Evolutionary conservation across 208 protist genomes (phyloP).

Genomic region (Leishmania tropica): DNA sequence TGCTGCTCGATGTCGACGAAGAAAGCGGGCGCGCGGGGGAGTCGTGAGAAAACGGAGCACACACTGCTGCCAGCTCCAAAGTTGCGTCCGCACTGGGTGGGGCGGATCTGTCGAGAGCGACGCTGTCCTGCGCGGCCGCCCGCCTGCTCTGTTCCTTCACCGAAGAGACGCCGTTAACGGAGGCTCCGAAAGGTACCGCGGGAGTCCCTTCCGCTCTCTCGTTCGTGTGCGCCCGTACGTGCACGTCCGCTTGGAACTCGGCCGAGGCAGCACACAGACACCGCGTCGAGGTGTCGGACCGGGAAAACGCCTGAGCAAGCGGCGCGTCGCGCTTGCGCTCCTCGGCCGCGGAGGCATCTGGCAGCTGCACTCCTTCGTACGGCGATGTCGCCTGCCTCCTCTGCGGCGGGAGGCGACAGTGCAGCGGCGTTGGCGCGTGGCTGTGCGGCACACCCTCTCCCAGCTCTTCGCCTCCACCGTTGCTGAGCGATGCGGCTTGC

Average conservation of each 20-base stretch:
- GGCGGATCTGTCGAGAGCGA: not conserved
- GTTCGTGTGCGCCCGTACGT: not conserved
- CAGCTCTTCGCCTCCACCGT: not conserved
- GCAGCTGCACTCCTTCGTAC: not conserved
- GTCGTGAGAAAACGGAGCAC: not conserved
- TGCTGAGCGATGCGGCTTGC: not conserved
- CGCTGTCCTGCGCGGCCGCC: too few relatives aligned
- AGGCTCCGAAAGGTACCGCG: not conserved
- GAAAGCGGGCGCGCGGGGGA: not conserved
- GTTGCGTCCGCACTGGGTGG: not conserved
- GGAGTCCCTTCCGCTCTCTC: not conserved
- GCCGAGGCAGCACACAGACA: not conserved
- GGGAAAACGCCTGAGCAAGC: slow-evolving; percentile 8
- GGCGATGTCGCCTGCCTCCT: not conserved
- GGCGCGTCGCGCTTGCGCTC: not conserved
- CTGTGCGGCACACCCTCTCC: slow-evolving; percentile 15
- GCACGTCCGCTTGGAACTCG: not conserved
- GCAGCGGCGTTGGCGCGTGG: slow-evolving; percentile 18
- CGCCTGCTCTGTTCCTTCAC: not conserved
- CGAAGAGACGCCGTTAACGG: not conserved
- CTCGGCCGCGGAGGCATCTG: not conserved
- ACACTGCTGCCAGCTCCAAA: not conserved
- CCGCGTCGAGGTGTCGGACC: slow-evolving; percentile 16
- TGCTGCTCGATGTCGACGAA: not conserved
- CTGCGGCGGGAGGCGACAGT: not conserved